A percentile compares a stretch with the other conserved stretches of the same genome.
These are phyloP conservation scores for Grosmannia clavigera DNA, from an alignment of 2,329 filamentous ascomycete species.

Conservation along the genomic window DNA sequence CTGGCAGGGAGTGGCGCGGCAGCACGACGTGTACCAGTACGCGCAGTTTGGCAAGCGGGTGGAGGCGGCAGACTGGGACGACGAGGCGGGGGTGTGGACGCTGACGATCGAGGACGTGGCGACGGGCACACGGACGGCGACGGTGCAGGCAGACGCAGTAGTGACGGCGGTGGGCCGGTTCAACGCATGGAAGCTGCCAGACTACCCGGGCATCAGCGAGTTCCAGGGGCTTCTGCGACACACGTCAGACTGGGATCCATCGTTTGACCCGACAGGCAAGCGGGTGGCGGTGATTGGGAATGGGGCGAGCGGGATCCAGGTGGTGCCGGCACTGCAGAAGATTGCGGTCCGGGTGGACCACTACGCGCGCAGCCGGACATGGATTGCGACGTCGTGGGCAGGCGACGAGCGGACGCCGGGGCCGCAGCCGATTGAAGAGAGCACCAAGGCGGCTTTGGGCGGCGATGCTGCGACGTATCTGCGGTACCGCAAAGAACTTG, in stretches of 20 bases:
- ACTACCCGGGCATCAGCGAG: conserved; percentile 34
- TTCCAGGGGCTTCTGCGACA: conserved; percentile 43
- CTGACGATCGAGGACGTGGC: conserved; percentile 30
- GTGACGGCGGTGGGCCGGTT: conserved; percentile 53
- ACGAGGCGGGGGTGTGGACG: conserved; percentile 39
- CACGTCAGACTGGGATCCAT: conserved; percentile 40
- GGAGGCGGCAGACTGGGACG: conserved; percentile 42
- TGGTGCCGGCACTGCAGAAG: conserved; percentile 34
- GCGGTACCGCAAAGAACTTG: conserved; percentile 41
- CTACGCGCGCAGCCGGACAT: conserved; percentile 53
- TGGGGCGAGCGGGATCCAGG: conserved; percentile 41
- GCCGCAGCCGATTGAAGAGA: conserved; percentile 39
- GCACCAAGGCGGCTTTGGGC: conserved; percentile 42
- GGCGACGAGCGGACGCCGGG: conserved; percentile 40
- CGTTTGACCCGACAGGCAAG: conserved; percentile 33
- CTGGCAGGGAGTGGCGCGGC: conserved; percentile 48
- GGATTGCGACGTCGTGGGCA: conserved; percentile 53
- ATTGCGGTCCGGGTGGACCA: conserved; percentile 42
- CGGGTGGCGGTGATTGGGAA: conserved; percentile 41
- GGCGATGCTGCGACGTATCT: conserved; percentile 49
- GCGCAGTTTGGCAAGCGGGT: conserved; percentile 44
- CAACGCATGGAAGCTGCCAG: conserved; percentile 37
- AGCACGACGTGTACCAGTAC: conserved; percentile 51
- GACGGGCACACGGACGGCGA: conserved; percentile 21
- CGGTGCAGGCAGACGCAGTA: conserved; percentile 42